Evolutionary conservation across 495 filamentous ascomycete species (phyloP).

Genomic region (Collariella sp.): DNA sequence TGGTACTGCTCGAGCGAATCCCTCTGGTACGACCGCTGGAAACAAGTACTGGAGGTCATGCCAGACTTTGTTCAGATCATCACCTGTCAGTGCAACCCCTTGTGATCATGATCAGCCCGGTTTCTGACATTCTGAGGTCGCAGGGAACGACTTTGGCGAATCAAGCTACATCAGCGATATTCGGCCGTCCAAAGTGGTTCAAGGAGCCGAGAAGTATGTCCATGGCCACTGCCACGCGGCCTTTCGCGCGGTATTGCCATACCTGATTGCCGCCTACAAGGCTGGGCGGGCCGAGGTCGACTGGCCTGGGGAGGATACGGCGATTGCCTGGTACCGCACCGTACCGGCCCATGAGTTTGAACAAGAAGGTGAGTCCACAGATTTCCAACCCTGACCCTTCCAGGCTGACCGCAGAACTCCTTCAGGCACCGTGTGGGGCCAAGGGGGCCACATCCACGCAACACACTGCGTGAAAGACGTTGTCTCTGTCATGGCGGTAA

Average conservation of each 20-base stretch:
- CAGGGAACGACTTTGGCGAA: constrained; percentile 73
- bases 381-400: background rate
- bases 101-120: too few species aligned
- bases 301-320: constrained; percentile 37
- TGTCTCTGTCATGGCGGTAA: constrained; percentile 38
- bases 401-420: background rate
- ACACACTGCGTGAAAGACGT: constrained; percentile 36
- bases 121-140: constrained; percentile 11
- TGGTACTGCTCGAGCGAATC: constrained; percentile 66
- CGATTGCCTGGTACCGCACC: constrained; percentile 60
- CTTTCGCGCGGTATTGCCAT: constrained; percentile 46
- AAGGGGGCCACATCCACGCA: constrained; percentile 35
- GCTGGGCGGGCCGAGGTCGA: constrained; percentile 35
- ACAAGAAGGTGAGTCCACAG: constrained; percentile 35
- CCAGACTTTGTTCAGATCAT: constrained; percentile 59
- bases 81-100: constrained; percentile 20
- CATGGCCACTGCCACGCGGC: constrained; percentile 31
- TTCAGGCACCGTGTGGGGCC: constrained; percentile 38
- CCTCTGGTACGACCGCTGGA: constrained; percentile 69
- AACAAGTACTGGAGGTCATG: constrained; percentile 52
- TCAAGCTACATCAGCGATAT: constrained; percentile 64
- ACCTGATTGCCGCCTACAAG: constrained; percentile 59
- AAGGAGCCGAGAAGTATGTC: constrained; percentile 44
- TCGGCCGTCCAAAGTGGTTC: constrained; percentile 39
- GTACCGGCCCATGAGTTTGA: constrained; percentile 26